Evolutionary conservation across 2,329 filamentous ascomycete genomes (phyloP).

Genomic region (Curvularia eragrostidis): DNA sequence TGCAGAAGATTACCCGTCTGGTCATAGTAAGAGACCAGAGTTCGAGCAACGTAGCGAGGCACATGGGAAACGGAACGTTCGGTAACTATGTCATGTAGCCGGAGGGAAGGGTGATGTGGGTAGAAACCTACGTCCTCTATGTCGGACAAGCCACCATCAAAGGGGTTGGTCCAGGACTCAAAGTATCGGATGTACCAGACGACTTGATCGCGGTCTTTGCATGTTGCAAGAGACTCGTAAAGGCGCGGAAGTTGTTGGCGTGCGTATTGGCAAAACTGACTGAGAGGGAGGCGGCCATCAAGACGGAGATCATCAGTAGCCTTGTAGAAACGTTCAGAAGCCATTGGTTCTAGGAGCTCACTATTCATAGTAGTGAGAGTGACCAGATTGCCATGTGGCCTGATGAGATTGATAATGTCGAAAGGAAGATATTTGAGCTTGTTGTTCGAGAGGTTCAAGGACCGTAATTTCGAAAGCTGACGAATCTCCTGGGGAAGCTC

Average conservation of each 20-base stretch:
- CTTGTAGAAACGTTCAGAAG: conserved; percentile 4
- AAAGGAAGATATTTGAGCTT: conserved; percentile 33
- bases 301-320: conserved; percentile 1
- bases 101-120: conserved; percentile 19
- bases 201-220: conserved; percentile 19
- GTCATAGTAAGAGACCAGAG: conserved; percentile 32
- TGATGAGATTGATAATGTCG: conserved; percentile 32
- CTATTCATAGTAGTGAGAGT: conserved; percentile 26
- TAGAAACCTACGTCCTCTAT: conserved; percentile 14
- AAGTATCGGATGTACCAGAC: conserved; percentile 27
- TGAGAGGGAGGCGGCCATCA: conserved; percentile 4
- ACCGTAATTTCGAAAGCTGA: conserved; percentile 27
- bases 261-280: conserved; percentile 9
- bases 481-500: conserved; percentile 38
- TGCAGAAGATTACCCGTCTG: conserved; percentile 23
- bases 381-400: conserved; percentile 23
- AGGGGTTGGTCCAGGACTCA: conserved; percentile 23
- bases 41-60: conserved; percentile 27
- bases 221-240: conserved; percentile 10
- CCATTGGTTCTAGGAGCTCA: conserved; percentile 24
- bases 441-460: conserved; percentile 36
- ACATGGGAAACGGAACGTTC: not conserved
- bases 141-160: conserved; percentile 4
- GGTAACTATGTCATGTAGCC: not conserved
- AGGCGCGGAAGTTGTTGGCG: conserved; percentile 15